Evolutionary conservation across 306 rosid genomes (phyloP).

Genomic region (Casuarina glauca): DNA sequence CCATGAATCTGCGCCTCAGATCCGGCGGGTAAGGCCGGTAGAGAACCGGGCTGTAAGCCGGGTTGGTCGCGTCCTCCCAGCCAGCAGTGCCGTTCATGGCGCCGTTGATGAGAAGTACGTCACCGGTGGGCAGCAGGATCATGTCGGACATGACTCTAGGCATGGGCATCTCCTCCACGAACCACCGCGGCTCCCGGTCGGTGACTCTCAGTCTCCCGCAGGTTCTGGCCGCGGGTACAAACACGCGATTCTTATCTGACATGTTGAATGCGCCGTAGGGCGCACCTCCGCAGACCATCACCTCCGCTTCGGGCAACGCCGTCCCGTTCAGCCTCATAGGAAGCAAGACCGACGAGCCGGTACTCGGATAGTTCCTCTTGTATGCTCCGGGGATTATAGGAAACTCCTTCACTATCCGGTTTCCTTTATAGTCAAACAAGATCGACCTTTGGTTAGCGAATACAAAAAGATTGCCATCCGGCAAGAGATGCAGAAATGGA

Average conservation of each 20-base stretch:
- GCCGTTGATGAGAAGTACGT: constrained; percentile 64
- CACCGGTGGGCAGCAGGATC: constrained; percentile 61
- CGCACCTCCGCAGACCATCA: constrained; percentile 77
- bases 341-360: constrained; percentile 71
- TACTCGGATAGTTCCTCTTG: constrained; percentile 74
- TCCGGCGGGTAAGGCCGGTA: constrained; percentile 34
- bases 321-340: constrained; percentile 39
- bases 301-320: constrained; percentile 43
- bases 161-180: constrained; percentile 61
- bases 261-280: constrained; percentile 46
- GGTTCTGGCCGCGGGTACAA: constrained; percentile 45
- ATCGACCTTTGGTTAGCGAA: constrained; percentile 67
- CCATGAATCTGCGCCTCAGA: constrained; percentile 28
- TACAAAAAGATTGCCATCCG: constrained; percentile 70
- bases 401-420: constrained; percentile 35
- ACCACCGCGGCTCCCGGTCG: constrained; percentile 60
- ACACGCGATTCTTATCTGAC: constrained; percentile 23
- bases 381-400: constrained; percentile 55
- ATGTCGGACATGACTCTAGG: constrained; percentile 76
- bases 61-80: constrained; percentile 60
- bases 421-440: constrained; percentile 38
- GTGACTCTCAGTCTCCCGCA: constrained; percentile 59
- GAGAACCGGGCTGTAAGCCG: constrained; percentile 52
- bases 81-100: constrained; percentile 70
- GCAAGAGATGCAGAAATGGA: constrained; percentile 75